These are phyloP conservation scores for Tolypocladium paradoxum DNA, from an alignment of 2,329 filamentous ascomycete species.

Conservation along the genomic window DNA sequence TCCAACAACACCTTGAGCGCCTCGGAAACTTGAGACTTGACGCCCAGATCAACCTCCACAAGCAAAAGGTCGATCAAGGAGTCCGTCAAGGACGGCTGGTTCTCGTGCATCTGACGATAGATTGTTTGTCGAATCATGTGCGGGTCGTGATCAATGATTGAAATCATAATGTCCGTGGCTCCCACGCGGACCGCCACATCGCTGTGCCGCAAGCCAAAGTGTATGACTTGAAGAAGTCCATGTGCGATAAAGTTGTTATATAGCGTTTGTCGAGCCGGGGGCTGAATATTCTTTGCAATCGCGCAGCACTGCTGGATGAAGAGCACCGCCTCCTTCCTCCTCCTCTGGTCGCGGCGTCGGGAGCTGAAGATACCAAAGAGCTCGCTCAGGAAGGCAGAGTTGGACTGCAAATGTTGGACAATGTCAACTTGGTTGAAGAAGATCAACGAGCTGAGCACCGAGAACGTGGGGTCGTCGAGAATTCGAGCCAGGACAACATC, in stretches of 20 bases:
- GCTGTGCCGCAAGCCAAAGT: slow-evolving; percentile 76
- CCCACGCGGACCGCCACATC: slow-evolving; percentile 82
- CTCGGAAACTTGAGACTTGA: slow-evolving; percentile 92
- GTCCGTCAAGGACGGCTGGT: slow-evolving; percentile 76
- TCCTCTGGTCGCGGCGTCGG: slow-evolving; percentile 51
- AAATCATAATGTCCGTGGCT: slow-evolving; percentile 85
- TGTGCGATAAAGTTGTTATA: slow-evolving; percentile 86
- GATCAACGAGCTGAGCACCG: slow-evolving; percentile 91
- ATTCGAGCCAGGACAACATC: slow-evolving; percentile 97
- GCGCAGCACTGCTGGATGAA: slow-evolving; percentile 95
- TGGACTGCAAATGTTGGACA: slow-evolving; percentile 83
- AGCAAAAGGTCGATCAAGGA: slow-evolving; percentile 86
- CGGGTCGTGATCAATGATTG: slow-evolving; percentile 91
- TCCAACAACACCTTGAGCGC: slow-evolving; percentile 90
- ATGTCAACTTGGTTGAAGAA: slow-evolving; percentile 99
- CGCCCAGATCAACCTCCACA: slow-evolving; percentile 83
- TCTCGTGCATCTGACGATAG: slow-evolving; percentile 83
- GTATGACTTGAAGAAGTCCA: slow-evolving; percentile 81
- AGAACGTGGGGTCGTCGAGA: slow-evolving; percentile 94
- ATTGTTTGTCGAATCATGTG: slow-evolving; percentile 90
- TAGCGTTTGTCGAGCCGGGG: slow-evolving; percentile 65
- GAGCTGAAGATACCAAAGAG: slow-evolving; percentile 77
- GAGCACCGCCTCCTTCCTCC: slow-evolving; percentile 86
- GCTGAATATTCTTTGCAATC: slow-evolving; percentile 90
- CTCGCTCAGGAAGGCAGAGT: slow-evolving; percentile 67